Base-by-base conservation (phyloP, 2,329 filamentous ascomycete species). In the Pyrenophora teres region DNA sequence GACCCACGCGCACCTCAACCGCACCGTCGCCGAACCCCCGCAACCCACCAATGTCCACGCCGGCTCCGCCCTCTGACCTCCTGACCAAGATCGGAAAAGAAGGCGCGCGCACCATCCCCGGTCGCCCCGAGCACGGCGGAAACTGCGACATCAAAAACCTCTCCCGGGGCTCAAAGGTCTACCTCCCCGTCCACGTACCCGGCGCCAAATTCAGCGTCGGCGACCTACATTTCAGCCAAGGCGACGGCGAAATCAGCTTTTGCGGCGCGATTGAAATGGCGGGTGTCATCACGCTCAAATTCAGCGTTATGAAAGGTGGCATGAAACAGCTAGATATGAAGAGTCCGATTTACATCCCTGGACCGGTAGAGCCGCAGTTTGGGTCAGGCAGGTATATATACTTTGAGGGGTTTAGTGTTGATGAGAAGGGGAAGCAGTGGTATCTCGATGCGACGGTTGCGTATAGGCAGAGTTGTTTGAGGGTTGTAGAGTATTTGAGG, bases 61-160 rank as follows among this genome's bases (percentile, higher is more conserved):
- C 0, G 92, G 92, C 2, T 76, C 74, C 6, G 87, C 87, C 0
- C 75, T 81, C 76, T 0, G 78, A 79, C 0, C 67, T 89, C 25
- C 86, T 82, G 59, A 80, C 81, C 33, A 90, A 85, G 68, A 82
- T 96, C 18, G 90, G 84, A 0, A 79, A 75, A 9, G 90, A 96
- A 67, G 92, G 92, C 1, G 92, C 92, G 0, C 77, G 92, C 32
- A 96, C 92, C 0, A 88, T 97, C 40, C 92, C 92, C 43, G 84
- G 92, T 2, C 80, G 91, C 0, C 90, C 91, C 0, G 91, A 95
- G 65, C 89, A 95, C 63, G 92, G 92, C 12, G 92, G 92, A 0
- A 96, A 96, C 66, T 94, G 90, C 69, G 91, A 96, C 62, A 94
- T 95, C 73, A 95, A 95, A 77, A 94, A 94, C 64, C 79, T 95